Base-by-base conservation (phyloP, 2,329 filamentous ascomycete genomes). In the Neofusicoccum ribis region DNA sequence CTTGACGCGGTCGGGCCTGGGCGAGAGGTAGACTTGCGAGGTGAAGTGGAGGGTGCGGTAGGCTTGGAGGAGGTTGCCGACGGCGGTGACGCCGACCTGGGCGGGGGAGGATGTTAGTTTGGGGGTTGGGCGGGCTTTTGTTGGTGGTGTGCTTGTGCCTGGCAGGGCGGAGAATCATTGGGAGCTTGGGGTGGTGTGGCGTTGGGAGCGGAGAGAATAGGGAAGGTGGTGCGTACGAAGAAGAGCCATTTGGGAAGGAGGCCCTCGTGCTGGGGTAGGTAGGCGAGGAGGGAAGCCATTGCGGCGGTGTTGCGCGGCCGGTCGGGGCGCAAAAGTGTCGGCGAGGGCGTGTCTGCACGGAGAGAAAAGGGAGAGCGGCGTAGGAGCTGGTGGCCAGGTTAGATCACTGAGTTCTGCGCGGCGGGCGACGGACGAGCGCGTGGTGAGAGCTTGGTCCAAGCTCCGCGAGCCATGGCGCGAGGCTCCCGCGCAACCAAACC, bases 1-100 rank as follows among this genome's bases (percentile, higher is more conserved):
- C 85, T 79, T 76, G 77, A 81, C 43, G 71, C 74, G 66, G 66
- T 68, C 68, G 60, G 51, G 77, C 74, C 44, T 77, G 66, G 80
- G 86, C 77, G 88, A 88, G 70, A 89, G 87, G 83, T 98, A 99
- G 74, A 98, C 87, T 76, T 92, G 90, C n/a, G 89, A 88, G 7
- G 93, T 93, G 80, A 91, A 96, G 77, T 88, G 84, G 3, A 93
- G 84, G 17, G 92, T 96, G 41, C 82, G 73, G 80, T 96, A 96
- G 74, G 91, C 88, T 82, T 97, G 93, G 52, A 96, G 76, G 41
- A 88, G 90, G 83, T 99, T 99, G 72, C 87, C 89, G 66, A 95
- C 84, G 36, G 94, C 92, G 65, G 96, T 86, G 65, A 93, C 74
- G 65, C 92, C 92, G 74, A 96, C 86, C 94, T 97, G 69, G 31